A percentile compares a stretch with the other conserved stretches of the same genome.
Evolutionary conservation across 1,139 yeast species (phyloP).

Genomic region (Nakaseomyces sp.): DNA sequence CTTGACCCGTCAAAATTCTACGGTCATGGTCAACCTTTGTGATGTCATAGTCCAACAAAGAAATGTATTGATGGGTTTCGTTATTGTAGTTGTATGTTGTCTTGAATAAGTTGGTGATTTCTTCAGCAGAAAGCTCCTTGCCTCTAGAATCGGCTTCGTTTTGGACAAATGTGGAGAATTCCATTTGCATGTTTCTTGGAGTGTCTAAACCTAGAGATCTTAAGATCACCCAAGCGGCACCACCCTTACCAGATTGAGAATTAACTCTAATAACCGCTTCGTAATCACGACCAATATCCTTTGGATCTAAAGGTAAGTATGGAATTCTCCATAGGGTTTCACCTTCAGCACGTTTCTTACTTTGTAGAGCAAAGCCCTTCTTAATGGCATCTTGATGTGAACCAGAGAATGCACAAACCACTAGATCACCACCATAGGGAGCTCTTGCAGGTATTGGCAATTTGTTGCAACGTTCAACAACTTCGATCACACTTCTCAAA

Average conservation of each 20-base stretch:
- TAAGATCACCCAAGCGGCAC: constrained; percentile 94
- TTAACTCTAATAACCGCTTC: constrained; percentile 97
- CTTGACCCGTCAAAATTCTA: constrained; percentile 44
- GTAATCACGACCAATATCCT: constrained; percentile 91
- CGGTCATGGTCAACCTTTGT: constrained; percentile 35
- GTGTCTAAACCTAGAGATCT: constrained; percentile 82
- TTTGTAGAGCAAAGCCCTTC: constrained; percentile 74
- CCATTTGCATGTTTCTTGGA: constrained; percentile 87
- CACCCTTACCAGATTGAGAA: constrained; percentile 97
- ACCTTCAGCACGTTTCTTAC: constrained; percentile 40
- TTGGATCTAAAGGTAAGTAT: constrained; percentile 91
- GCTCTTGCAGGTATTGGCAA: constrained; percentile 90
- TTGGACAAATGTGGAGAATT: constrained; percentile 81
- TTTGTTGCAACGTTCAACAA: constrained; percentile 90
- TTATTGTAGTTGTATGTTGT: constrained; percentile 56
- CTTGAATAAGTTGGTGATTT: constrained; percentile 70
- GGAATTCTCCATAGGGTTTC: constrained; percentile 69
- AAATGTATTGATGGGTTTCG: constrained; percentile 28
- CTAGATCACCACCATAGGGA: constrained; percentile 94
- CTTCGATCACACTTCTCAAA: constrained; percentile 67
- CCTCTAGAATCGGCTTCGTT: constrained; percentile 71
- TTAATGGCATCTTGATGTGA: constrained; percentile 98
- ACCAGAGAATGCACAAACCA: constrained; percentile 93
- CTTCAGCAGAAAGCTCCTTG: constrained; percentile 71
- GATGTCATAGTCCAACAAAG: constrained; percentile 45